Conservation (phyloP, 331 rosid genomes). For the Cydonia oblonga region DNA sequence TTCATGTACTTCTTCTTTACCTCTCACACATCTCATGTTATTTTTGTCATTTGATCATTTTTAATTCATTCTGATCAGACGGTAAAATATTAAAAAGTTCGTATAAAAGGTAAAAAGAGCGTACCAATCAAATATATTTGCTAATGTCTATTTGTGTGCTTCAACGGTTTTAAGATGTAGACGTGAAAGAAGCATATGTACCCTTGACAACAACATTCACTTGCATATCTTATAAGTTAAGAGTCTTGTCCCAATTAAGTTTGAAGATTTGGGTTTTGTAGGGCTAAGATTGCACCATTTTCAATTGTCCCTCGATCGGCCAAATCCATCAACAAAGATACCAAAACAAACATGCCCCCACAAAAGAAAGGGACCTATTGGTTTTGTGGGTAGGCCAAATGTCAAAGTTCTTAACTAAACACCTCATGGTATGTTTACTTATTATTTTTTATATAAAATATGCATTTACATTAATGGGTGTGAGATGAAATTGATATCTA, state of each 20-base stretch:
- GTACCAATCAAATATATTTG: neutral
- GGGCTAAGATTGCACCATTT: slow-evolving; percentile 6
- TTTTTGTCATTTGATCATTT: no score
- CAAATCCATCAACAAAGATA: neutral
- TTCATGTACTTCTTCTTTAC: fast-evolving
- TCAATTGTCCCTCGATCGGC: neutral
- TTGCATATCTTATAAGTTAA: neutral
- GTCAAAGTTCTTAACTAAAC: slow-evolving; percentile 7
- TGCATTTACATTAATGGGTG: no score
- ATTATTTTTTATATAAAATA: no score
- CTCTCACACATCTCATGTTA: no score
- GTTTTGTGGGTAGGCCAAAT: slow-evolving; percentile 27
- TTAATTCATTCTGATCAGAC: no score
- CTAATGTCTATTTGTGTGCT: neutral
- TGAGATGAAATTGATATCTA: no score
- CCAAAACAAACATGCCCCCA: neutral
- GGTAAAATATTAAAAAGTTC: no score
- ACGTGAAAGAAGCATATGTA: slow-evolving; percentile 5
- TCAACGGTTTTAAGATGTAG: neutral
- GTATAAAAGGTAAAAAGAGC: no score
- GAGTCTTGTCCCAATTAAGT: slow-evolving; percentile 4
- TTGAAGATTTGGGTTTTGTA: neutral
- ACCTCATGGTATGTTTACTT: no score
- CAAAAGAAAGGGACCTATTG: slow-evolving; percentile 20
- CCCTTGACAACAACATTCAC: slow-evolving; percentile 16